Evolutionary conservation across 768 basidiomycete genomes (phyloP).

Genomic region (Tylopilus vinaceipallidus): DNA sequence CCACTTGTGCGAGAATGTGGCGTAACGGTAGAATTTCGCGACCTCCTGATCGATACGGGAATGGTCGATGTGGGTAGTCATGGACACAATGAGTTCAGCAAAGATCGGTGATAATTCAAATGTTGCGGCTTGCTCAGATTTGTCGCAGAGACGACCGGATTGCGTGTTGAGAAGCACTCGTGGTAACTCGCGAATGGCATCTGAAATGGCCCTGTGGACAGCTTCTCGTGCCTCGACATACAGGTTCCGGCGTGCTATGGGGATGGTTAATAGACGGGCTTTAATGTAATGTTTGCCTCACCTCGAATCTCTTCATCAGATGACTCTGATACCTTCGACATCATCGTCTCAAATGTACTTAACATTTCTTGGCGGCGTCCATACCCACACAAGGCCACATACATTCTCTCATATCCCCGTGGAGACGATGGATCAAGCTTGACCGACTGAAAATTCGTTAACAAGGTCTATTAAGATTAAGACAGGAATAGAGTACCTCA

Average conservation of each 20-base stretch:
- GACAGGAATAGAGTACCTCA: no score
- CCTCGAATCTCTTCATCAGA: no score
- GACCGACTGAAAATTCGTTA: no score
- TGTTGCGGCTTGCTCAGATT: not conserved
- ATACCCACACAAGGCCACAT: no score
- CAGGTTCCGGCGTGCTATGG: not conserved
- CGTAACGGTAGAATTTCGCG: slow-evolving; percentile 1
- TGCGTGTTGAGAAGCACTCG: not conserved
- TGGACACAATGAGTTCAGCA: not conserved
- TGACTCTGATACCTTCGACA: no score
- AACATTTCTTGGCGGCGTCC: no score
- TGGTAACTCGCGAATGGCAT: not conserved
- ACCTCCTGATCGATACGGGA: not conserved
- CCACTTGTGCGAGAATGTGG: slow-evolving; percentile 6
- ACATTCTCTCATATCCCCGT: no score
- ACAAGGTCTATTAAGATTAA: no score
- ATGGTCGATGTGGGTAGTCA: not conserved
- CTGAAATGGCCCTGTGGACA: not conserved
- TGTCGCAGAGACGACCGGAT: not conserved
- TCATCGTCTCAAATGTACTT: no score
- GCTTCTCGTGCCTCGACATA: no score
- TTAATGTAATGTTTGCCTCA: not conserved
- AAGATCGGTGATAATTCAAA: not conserved
- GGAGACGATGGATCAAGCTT: no score
- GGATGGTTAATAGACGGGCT: not conserved